Base-by-base conservation (phyloP, 2,329 filamentous ascomycete species). In the Fusarium aywerte region DNA sequence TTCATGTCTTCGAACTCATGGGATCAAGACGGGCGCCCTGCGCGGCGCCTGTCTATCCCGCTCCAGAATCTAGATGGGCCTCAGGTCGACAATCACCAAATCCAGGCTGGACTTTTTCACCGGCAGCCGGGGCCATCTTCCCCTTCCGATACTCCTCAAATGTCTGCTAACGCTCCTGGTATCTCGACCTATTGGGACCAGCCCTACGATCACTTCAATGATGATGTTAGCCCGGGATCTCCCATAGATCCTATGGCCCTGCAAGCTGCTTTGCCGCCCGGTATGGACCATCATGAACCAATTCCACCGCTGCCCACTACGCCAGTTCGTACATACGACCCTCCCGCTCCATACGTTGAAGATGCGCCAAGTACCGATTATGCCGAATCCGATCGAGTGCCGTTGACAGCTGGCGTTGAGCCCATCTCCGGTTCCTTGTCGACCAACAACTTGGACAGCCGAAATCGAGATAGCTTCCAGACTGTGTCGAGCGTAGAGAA, bases 41-140 rank as follows among this genome's bases (percentile, higher is more conserved):
- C 58, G 49, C 72, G 70, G 58, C 73, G 69, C 52, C 75, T 69
- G 73, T 89, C 90, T 65, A 94, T 96, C 79, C 91, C 90, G 61
- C 82, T 95, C 59, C 89, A 89, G 77, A 86, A 90, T 71, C 81
- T 92, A 33, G 76, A 77, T 54, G 65, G 67, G 31, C 52, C 70
- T 13, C 58, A 67, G 27, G 60, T 60, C 31, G 59, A 64, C 27
- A 47, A 57, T 38, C 45, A 61, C 33, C 48, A 65, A 35, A 36
- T 58, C 21, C 58, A 58, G 25, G 43, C 53, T 35, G 65, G 57
- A 31, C 56, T 57, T 18, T 42, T 58, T 20, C 50, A 40, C 8
- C 62, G 66, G 27, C 62, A 67, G 20, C 50, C 50, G 20, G 33
- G 59, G 15, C 57, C 54, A 18, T 43, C 61, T 39, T 29, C 63